Percentiles rank a stretch among this genome's conserved stretches.
phyloP scores from a whole-genome alignment of 768 basidiomycete genomes.

The Mycena crocata region DNA sequence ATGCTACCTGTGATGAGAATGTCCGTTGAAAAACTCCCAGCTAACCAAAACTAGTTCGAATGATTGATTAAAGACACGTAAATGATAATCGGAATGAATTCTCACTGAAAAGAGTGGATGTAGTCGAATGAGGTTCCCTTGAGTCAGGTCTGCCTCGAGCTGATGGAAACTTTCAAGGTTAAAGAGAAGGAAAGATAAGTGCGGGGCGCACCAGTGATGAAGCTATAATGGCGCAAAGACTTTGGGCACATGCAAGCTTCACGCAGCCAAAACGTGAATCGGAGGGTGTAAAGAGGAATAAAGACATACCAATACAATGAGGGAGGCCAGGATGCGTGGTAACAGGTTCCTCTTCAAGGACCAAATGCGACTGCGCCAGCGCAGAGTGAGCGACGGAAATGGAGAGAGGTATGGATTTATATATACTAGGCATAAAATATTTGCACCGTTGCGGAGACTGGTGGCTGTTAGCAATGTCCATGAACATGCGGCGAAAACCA shows the following conservation, averaged over 20 bases:
- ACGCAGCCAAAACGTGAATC: neutral
- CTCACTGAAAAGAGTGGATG: conserved; percentile 11
- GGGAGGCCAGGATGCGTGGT: neutral
- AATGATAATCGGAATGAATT: neutral
- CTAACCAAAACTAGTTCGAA: conserved; percentile 7
- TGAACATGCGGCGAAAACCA: neutral
- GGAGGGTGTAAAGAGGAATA: neutral
- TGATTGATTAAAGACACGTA: neutral
- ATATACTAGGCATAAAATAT: conserved; percentile 15
- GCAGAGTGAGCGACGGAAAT: too few relatives aligned
- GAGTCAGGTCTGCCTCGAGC: conserved; percentile 1
- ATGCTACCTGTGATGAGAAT: conserved; percentile 12
- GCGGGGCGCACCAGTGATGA: neutral
- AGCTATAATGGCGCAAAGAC: neutral
- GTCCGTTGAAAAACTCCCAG: conserved; percentile 13
- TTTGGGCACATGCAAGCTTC: conserved; percentile 9
- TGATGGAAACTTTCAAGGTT: neutral
- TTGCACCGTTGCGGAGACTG: conserved; percentile 14
- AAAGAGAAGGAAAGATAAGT: neutral
- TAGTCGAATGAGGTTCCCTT: conserved; percentile 8
- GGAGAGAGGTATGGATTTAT: neutral
- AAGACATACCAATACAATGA: conserved; percentile 11
- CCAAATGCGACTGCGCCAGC: conserved; percentile 16
- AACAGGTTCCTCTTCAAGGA: neutral
- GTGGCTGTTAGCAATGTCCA: neutral